Evolutionary conservation across 805 yeast genomes (phyloP).

Genomic region (Kodamaea laetipori): DNA sequence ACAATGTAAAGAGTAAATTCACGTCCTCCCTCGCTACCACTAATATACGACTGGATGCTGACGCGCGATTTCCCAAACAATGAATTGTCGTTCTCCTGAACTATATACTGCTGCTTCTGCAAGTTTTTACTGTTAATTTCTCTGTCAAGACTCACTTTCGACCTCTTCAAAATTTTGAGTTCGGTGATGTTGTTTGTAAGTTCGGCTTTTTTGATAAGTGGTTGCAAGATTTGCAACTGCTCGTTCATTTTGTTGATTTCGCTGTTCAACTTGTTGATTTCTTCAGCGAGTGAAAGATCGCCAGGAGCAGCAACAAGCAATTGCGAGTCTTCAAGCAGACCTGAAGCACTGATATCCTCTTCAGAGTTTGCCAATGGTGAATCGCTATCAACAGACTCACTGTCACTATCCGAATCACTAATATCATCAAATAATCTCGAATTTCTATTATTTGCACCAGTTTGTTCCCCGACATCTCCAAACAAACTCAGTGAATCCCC

Average conservation of each 20-base stretch:
- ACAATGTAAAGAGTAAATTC: conserved; percentile 74
- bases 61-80: conserved; percentile 67
- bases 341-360: conserved; percentile 11
- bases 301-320: conserved; percentile 68
- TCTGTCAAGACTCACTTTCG: conserved; percentile 63
- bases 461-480: conserved; percentile 18
- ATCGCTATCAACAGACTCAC: conserved; percentile 31
- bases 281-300: conserved; percentile 62
- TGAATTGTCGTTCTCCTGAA: conserved; percentile 80
- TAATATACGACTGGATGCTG: conserved; percentile 54
- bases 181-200: conserved; percentile 76
- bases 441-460: conserved; percentile 16
- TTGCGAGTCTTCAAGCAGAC: conserved; percentile 26
- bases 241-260: conserved; percentile 60
- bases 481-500: conserved; percentile 37
- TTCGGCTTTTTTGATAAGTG: conserved; percentile 79
- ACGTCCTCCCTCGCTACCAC: conserved; percentile 56
- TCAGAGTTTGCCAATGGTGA: conserved; percentile 16
- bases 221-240: conserved; percentile 65
- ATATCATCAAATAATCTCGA: conserved; percentile 38
- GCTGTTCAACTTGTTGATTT: conserved; percentile 57
- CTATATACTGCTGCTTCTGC: conserved; percentile 75
- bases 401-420: conserved; percentile 37
- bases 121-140: conserved; percentile 76
- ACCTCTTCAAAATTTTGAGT: conserved; percentile 64